These are phyloP conservation scores for Cucurbita pepo DNA, from an alignment of 306 rosid species.

Conservation along the genomic window DNA sequence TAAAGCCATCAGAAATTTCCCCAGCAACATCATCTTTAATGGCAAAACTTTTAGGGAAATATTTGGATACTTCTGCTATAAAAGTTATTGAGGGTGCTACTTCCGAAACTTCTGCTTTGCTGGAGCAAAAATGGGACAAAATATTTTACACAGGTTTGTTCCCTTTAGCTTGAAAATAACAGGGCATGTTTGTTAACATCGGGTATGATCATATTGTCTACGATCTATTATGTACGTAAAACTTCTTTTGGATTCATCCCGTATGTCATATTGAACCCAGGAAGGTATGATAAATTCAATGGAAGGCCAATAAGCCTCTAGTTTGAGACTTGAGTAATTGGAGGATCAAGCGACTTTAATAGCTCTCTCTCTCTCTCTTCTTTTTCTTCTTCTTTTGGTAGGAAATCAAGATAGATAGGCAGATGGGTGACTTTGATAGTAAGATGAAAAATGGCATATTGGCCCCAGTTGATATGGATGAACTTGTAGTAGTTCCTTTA, in stretches of 20 bases:
- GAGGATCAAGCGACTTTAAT: background rate
- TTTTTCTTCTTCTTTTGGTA: no score
- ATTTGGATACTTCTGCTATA: constrained; percentile 59
- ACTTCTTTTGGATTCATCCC: background rate
- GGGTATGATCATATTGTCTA: background rate
- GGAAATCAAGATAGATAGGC: no score
- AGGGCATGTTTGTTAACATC: background rate
- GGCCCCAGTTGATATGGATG: background rate
- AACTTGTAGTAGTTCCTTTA: background rate
- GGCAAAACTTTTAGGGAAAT: constrained; percentile 47
- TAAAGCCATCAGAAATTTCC: constrained; percentile 86
- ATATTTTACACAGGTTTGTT: constrained; percentile 82
- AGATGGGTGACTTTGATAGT: background rate
- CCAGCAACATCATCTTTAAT: constrained; percentile 84
- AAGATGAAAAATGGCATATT: background rate
- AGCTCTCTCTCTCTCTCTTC: no score
- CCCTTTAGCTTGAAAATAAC: background rate
- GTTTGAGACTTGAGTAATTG: background rate
- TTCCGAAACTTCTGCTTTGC: constrained; percentile 63
- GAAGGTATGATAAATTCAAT: background rate
- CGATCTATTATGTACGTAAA: no score
- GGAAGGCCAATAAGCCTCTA: background rate
- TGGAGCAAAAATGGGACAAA: constrained; percentile 98
- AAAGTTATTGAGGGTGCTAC: constrained; percentile 84
- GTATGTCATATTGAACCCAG: background rate